A percentile compares a stretch with the other conserved stretches of the same genome.
Evolutionary conservation across 2,329 filamentous ascomycete species (phyloP).

Genomic region (Pseudocercospora eumusae): DNA sequence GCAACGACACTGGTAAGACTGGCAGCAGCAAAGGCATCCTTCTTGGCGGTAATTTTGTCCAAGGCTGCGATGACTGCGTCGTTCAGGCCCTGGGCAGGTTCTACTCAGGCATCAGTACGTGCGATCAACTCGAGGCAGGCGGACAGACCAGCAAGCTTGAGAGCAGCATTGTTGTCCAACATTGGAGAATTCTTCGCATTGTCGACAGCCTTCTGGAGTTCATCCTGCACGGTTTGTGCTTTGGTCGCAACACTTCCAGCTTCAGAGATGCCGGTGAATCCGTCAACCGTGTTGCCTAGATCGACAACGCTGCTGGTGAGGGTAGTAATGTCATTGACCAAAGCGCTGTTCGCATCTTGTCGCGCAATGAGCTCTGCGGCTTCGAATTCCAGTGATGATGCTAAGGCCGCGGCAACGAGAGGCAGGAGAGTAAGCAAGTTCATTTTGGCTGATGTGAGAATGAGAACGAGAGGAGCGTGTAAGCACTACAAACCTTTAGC

Average conservation of each 20-base stretch:
- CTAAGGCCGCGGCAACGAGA: background rate
- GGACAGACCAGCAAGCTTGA: background rate
- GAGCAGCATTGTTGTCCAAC: background rate
- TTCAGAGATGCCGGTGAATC: background rate
- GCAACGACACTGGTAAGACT: background rate
- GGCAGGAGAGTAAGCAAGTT: background rate
- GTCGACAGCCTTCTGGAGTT: background rate
- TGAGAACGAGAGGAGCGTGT: background rate
- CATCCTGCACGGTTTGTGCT: background rate
- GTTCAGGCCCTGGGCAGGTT: constrained; percentile 1
- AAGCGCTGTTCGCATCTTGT: background rate
- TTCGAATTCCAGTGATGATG: background rate
- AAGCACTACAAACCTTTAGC: background rate
- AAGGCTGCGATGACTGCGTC: background rate
- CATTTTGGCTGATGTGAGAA: background rate
- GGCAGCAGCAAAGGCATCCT: background rate
- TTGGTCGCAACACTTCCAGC: background rate
- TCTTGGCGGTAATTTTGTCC: background rate
- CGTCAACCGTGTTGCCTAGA: background rate
- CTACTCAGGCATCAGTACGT: background rate
- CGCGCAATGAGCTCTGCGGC: background rate
- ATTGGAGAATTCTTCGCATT: background rate
- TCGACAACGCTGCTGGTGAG: constrained; percentile 4
- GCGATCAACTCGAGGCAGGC: background rate
- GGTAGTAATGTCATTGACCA: background rate